Evolutionary conservation across 2,329 filamentous ascomycete genomes (phyloP), one percentile per base, ranked within the genome.

Genomic region (Fusarium nelsonii): DNA sequence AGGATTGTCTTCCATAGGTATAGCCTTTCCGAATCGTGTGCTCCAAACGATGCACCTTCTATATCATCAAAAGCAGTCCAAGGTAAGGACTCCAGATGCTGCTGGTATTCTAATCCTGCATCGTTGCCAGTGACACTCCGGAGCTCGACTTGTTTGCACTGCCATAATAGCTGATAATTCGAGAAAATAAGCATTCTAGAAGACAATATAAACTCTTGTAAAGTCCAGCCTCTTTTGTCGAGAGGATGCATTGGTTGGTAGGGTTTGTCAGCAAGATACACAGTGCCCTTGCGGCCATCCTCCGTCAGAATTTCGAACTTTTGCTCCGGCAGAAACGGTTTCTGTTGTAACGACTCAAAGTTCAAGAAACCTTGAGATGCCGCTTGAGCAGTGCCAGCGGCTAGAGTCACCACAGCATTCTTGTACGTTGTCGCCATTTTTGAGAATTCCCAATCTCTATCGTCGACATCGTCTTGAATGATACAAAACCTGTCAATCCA

Each of bases 281-380:
- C 11, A 1, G 14, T 16, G 0, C 49, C 49, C 0, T 0, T 2
- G 0, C 2, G 6, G 0, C 26, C 49, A 12, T 30, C 23, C 1
- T 4, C 16, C 6, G 34, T 34, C 0, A 20, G 9, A 2, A 63
- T 23, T 0, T n/a, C n/a, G 2, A 63, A 49, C 0, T 34, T 30
- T 0, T 8, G 0, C 0, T 18, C 4, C 0, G 60, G 60, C 0
- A 63, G 1, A 10, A 43, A 63, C 0, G 28, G 26, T 1, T 1
- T 0, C 0, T 16, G 2, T 0, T 0, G 7, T 1, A 3, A 1
- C 0, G 4, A 0, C 0, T 2, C 16, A 8, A 1, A 9, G 1
- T 14, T 39, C 0, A 57, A 1, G 1, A 63, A 63, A 0, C 60
- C 60, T 7, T 63, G 36, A 0, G 20, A 39, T 3, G 60, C 58